Evolutionary conservation across 805 yeast species (phyloP), one percentile per base, ranked within the genome.

Genomic region (Wickerhamiella sergipiensis): DNA sequence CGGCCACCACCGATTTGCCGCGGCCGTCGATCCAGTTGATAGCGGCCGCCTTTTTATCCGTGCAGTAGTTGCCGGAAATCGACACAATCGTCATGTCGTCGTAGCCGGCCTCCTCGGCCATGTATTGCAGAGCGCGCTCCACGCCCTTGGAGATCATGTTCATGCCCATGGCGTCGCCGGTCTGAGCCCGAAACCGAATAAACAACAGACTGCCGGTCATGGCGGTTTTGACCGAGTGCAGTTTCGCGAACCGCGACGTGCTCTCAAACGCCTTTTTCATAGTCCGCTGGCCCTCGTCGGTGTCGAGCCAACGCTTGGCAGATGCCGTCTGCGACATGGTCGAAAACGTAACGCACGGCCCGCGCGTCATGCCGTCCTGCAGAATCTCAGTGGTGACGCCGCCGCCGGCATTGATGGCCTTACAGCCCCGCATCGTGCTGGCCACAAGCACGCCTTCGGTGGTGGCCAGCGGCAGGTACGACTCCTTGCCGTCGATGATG

Each of bases 91-190:
- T 79, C 99, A 92, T 92, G 68, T 92, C 98, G 22, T 79, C 80
- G 80, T 90, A 92, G 2, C 96, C 97, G 65, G 82, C 81, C 60
- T 83, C 89, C 61, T 83, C 85, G 43, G 77, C 79, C 95, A 92
- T 87, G 65, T 76, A 79, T 55, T 81, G 80, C 62, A 92, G 76
- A 0, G 96, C 79, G 65, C 73, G 75, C 65, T 92, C 99, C 45
- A 88, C 96, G 67, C 98, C 99, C 70, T 92, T 92, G 26, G 97
- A 90, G 55, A 92, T 92, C 99, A 92, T 92, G 67, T 92, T 92
- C 99, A 92, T 92, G 57, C 99, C 99, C 99, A 92, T 92, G 18
- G 99, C 99, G 72, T 92, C 99, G 68, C 99, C 99, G 18, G 99
- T 92, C 40, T 95, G 88, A n/a, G 99, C 94, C 66, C 89, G 80